Conservation (phyloP, 306 rosid species). For the Senna siamea region DNA sequence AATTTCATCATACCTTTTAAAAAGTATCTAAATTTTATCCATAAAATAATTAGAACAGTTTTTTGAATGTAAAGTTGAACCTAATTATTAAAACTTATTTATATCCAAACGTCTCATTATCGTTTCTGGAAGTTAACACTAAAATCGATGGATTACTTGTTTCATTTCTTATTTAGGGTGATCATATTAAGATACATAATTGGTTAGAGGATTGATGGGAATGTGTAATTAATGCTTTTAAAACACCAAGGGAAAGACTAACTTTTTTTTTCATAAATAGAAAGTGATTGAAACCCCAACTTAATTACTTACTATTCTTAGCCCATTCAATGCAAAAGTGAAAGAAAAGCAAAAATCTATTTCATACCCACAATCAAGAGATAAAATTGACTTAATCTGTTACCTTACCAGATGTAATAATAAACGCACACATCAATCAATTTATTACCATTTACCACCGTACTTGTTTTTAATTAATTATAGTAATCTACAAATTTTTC, state of each 20-base stretch:
- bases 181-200: too few species aligned
- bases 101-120: too few species aligned
- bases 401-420: background rate
- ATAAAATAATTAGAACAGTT: too few species aligned
- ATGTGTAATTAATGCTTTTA: background rate
- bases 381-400: background rate
- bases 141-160: background rate
- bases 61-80: too few species aligned
- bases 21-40: too few species aligned
- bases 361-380: conserved; percentile 28
- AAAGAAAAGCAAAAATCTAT: conserved; percentile 32
- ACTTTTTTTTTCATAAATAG: conserved; percentile 7
- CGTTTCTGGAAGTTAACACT: background rate
- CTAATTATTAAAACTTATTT: too few species aligned
- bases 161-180: too few species aligned
- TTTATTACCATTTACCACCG: too few species aligned
- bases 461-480: conserved; percentile 26
- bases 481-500: conserved; percentile 17
- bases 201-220: background rate
- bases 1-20: too few species aligned
- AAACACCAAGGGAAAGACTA: too few species aligned
- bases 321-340: conserved; percentile 19
- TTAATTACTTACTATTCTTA: background rate
- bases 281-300: conserved; percentile 32
- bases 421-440: background rate